Percentiles rank a stretch among this genome's conserved stretches.
Evolutionary conservation across 139 green algal genomes (phyloP).

Genomic region (Parachlorella kessleri): DNA sequence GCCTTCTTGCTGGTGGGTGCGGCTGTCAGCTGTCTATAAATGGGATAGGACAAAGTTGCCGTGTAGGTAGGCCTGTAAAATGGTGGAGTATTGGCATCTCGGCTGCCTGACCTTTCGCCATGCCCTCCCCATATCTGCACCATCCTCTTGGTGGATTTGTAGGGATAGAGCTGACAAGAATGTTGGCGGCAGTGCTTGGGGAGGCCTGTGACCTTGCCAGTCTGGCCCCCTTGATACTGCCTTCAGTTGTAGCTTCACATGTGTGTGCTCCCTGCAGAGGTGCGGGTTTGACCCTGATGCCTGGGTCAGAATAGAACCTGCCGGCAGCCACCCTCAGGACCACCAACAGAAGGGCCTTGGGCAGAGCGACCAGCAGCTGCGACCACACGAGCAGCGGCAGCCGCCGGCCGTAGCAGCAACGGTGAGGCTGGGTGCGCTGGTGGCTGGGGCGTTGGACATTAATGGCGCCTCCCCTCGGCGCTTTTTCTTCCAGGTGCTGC

Average conservation of each 20-base stretch:
- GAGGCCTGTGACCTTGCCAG: too few species aligned
- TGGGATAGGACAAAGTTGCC: too few species aligned
- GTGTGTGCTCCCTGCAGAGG: slow-evolving; percentile 11
- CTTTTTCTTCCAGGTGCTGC: slow-evolving; percentile 89
- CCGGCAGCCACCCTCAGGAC: background rate
- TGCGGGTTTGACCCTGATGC: slow-evolving; percentile 50
- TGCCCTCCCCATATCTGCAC: too few species aligned
- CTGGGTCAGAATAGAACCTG: slow-evolving; percentile 51
- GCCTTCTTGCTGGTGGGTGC: slow-evolving; percentile 38
- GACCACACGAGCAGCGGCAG: background rate
- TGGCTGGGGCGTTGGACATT: slow-evolving; percentile 84
- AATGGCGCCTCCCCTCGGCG: slow-evolving; percentile 73
- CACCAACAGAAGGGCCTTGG: slow-evolving; percentile 6
- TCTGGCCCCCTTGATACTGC: too few species aligned
- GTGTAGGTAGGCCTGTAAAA: too few species aligned
- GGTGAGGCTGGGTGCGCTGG: slow-evolving; percentile 44
- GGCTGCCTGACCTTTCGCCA: too few species aligned
- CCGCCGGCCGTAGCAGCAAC: background rate
- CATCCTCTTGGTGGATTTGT: too few species aligned
- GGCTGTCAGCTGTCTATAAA: too few species aligned
- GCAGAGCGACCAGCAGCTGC: background rate
- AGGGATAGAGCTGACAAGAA: too few species aligned
- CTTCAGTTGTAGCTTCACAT: too few species aligned
- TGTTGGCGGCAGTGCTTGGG: too few species aligned
- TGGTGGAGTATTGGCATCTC: too few species aligned